phyloP scores from a whole-genome alignment of 2,329 filamentous ascomycete species.

The Ophiocordyceps robertsii region DNA sequence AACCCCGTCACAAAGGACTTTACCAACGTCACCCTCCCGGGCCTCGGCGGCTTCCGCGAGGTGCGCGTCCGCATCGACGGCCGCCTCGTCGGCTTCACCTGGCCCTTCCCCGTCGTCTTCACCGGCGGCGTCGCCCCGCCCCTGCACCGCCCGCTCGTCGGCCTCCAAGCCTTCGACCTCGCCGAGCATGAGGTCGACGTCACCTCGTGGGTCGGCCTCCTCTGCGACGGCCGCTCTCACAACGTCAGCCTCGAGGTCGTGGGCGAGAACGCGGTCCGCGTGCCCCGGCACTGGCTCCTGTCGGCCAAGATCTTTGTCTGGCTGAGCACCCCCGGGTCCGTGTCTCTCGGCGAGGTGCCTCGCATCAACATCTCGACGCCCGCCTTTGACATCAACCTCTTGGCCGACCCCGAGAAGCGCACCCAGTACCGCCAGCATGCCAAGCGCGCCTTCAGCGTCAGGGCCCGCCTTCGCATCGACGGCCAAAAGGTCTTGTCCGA shows the following conservation, averaged over 20 bases:
- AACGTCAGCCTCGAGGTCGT: conserved; percentile 54
- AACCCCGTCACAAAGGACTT: conserved; percentile 48
- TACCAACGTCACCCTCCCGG: conserved; percentile 42
- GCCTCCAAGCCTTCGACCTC: conserved; percentile 67
- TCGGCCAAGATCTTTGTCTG: conserved; percentile 75
- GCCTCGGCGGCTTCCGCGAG: conserved; percentile 64
- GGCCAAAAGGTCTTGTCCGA: conserved; percentile 12
- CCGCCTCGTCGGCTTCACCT: conserved; percentile 57
- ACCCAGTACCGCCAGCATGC: conserved; percentile 26
- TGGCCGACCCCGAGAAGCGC: background rate
- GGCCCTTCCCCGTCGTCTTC: conserved; percentile 74
- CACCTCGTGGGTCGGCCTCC: conserved; percentile 56
- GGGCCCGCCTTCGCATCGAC: conserved; percentile 31
- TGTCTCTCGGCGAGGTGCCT: conserved; percentile 19
- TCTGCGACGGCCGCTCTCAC: conserved; percentile 53
- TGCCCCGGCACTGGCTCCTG: conserved; percentile 47
- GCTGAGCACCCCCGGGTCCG: conserved; percentile 39
- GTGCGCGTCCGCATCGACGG: conserved; percentile 66
- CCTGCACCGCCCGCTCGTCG: conserved; percentile 66
- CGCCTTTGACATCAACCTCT: background rate
- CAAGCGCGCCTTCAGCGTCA: conserved; percentile 48
- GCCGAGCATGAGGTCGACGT: conserved; percentile 73
- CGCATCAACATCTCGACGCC: background rate
- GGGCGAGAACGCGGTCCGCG: conserved; percentile 46
- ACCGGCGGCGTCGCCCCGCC: conserved; percentile 68